A percentile compares a stretch with the other conserved stretches of the same genome.
Evolutionary conservation across 257 asterid species (phyloP).

Genomic region (Ehretia macrophylla): DNA sequence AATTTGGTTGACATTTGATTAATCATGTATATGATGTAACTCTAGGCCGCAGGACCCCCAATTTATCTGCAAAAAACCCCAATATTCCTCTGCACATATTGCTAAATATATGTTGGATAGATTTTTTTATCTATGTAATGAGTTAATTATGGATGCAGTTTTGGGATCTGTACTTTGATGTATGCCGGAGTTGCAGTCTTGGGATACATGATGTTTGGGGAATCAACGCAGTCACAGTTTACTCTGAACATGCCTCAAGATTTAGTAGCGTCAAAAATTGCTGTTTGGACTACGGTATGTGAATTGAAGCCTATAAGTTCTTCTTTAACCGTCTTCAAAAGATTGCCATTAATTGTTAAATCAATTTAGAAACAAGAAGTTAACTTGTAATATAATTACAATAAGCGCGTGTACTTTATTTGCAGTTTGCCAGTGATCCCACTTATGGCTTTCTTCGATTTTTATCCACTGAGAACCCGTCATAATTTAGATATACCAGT

Average conservation of each 20-base stretch:
- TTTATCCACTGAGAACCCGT: no score
- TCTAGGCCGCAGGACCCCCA: not conserved
- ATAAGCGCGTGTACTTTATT: no score
- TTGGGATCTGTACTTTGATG: constrained; percentile 66
- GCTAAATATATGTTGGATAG: not conserved
- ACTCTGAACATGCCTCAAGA: constrained; percentile 85
- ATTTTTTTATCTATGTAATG: not conserved
- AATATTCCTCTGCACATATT: no score
- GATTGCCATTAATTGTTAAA: no score
- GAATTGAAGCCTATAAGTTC: not conserved
- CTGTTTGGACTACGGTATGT: constrained; percentile 92
- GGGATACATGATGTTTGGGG: constrained; percentile 88
- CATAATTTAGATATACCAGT: no score
- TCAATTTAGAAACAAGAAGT: no score
- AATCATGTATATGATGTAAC: no score
- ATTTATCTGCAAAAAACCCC: not conserved
- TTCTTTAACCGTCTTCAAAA: no score
- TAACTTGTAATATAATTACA: no score
- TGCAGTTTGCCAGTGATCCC: no score
- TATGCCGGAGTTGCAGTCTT: constrained; percentile 71
- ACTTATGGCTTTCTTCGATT: no score
- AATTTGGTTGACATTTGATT: no score
- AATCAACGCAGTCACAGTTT: constrained; percentile 80
- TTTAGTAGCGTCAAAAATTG: constrained; percentile 76
- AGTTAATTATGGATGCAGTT: constrained; percentile 41